Evolutionary conservation across 176 grass and related monocot species (phyloP).

Genomic region (Oryza officinalis): DNA sequence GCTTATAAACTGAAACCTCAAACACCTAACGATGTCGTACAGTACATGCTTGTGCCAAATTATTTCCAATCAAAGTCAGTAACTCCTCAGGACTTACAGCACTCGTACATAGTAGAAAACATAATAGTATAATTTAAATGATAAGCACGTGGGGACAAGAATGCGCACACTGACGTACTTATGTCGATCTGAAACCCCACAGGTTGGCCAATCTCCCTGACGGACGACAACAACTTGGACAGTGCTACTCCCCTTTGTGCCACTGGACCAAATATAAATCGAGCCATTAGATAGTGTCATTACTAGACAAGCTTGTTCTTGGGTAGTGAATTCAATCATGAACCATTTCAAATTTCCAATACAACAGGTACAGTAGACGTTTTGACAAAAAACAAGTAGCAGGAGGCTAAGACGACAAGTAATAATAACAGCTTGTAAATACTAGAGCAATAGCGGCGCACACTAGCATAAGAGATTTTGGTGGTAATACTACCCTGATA

Average conservation of each 20-base stretch:
- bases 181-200: conserved; percentile 23
- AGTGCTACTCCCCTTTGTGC: background rate
- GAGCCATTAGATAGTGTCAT: background rate
- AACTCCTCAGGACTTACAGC: background rate
- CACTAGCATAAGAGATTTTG: background rate
- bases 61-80: conserved; percentile 7
- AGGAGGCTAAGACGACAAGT: background rate
- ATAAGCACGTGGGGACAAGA: conserved; percentile 1
- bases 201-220: background rate
- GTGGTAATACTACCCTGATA: background rate
- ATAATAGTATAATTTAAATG: conserved; percentile 5
- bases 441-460: background rate
- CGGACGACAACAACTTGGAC: conserved; percentile 24
- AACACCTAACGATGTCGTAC: background rate
- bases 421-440: background rate
- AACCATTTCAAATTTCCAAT: background rate
- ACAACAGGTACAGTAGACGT: background rate
- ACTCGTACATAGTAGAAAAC: conserved; percentile 13
- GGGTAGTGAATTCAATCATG: background rate
- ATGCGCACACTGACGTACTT: conserved; percentile 25
- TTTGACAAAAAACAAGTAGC: background rate
- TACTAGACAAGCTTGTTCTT: background rate
- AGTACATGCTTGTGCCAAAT: conserved; percentile 19
- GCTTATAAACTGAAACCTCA: background rate
- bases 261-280: background rate